These are phyloP conservation scores for Talaromyces islandicus DNA, from an alignment of 2,329 filamentous ascomycete species.

Conservation along the genomic window DNA sequence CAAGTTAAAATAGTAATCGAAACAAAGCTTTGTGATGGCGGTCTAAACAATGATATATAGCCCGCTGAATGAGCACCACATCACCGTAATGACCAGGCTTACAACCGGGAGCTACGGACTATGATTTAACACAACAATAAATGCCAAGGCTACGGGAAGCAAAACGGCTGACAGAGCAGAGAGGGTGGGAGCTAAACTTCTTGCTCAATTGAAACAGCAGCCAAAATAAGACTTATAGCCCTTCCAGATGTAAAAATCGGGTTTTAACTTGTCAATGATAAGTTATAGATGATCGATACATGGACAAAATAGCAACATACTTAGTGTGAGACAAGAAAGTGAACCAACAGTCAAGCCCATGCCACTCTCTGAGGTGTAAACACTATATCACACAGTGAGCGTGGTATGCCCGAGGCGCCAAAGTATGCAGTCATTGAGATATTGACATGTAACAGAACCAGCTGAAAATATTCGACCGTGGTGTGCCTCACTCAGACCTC, in stretches of 20 bases:
- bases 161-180: no score
- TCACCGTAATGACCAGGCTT: no score
- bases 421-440: not conserved
- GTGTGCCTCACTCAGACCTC: not conserved
- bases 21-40: no score
- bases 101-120: no score
- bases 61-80: no score
- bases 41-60: no score
- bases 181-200: no score
- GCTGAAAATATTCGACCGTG: not conserved
- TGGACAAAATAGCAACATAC: not conserved
- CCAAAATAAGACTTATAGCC: no score
- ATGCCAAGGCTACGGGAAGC: no score
- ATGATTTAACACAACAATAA: no score
- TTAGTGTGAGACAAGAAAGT: not conserved
- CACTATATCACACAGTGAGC: not conserved
- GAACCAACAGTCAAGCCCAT: not conserved
- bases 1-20: no score
- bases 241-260: not conserved
- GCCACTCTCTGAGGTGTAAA: not conserved
- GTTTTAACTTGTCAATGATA: not conserved
- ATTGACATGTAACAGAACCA: not conserved
- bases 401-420: not conserved
- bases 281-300: not conserved
- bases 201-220: no score